phyloP scores from a whole-genome alignment of 106 monocot genomes.

The Allium sativum region DNA sequence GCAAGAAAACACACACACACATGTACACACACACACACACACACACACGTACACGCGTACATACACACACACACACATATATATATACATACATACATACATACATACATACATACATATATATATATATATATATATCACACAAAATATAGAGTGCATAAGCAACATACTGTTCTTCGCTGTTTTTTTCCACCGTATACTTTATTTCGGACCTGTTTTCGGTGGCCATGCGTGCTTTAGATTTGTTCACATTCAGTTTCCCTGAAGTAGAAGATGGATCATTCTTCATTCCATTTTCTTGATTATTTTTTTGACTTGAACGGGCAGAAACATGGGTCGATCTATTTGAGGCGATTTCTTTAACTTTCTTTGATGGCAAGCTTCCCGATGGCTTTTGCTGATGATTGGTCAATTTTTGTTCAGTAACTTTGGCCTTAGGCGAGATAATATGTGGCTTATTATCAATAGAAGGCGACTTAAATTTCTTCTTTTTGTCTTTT shows the following conservation, averaged over 20 bases:
- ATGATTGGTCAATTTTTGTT: slow-evolving; percentile 21
- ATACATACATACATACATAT: neutral
- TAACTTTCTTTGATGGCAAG: slow-evolving; percentile 25
- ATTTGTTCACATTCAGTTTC: slow-evolving; percentile 38
- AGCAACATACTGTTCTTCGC: slow-evolving; percentile 19
- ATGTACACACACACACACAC: neutral
- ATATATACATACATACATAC: neutral
- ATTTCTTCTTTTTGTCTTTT: slow-evolving; percentile 18
- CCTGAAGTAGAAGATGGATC: slow-evolving; percentile 26
- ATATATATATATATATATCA: too few species aligned
- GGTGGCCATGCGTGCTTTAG: slow-evolving; percentile 8
- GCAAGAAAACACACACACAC: neutral
- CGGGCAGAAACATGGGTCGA: slow-evolving; percentile 17
- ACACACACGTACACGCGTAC: neutral
- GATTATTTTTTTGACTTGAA: slow-evolving; percentile 14
- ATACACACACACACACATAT: neutral
- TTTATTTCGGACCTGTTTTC: slow-evolving; percentile 54
- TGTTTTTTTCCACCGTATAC: slow-evolving; percentile 39
- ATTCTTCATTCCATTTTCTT: slow-evolving; percentile 17
- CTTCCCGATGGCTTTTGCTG: slow-evolving; percentile 17
- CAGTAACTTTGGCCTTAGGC: slow-evolving; percentile 19
- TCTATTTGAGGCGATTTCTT: slow-evolving; percentile 22
- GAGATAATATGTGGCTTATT: slow-evolving; percentile 15
- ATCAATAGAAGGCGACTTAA: slow-evolving; percentile 11
- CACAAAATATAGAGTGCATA: neutral